Conservation (phyloP, 495 filamentous ascomycete species). For the Chlorociboria aeruginascens region DNA sequence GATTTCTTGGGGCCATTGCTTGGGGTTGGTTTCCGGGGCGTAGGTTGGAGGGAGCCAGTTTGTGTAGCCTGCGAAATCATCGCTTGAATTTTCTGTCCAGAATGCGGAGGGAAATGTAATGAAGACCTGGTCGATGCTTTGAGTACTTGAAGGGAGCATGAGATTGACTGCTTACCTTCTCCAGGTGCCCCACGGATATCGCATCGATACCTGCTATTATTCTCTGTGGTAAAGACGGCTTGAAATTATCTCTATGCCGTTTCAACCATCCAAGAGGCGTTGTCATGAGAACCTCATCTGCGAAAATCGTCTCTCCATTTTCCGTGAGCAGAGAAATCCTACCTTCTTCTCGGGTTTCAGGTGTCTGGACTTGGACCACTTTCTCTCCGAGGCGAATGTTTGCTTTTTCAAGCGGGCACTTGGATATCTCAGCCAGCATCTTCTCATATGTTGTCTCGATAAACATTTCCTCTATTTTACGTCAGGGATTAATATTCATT, state of each 20-base stretch:
- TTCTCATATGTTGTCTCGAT: conserved; percentile 71
- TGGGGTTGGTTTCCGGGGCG: conserved; percentile 45
- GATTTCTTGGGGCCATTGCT: conserved; percentile 62
- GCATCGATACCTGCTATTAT: conserved; percentile 60
- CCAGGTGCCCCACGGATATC: conserved; percentile 74
- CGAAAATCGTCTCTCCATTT: conserved; percentile 26
- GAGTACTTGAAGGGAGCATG: not conserved
- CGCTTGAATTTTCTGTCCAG: conserved; percentile 24
- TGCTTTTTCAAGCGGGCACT: conserved; percentile 46
- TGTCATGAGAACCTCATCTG: conserved; percentile 73
- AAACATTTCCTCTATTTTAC: conserved; percentile 64
- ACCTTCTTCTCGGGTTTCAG: conserved; percentile 18
- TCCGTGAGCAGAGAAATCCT: conserved; percentile 43
- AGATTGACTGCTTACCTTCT: conserved; percentile 45
- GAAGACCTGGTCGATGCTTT: conserved; percentile 42
- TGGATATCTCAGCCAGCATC: conserved; percentile 56
- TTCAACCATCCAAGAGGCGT: conserved; percentile 83
- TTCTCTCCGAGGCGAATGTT: conserved; percentile 49
- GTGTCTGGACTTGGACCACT: conserved; percentile 34
- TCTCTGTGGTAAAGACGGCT: conserved; percentile 50
- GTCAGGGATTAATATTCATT: conserved; percentile 2
- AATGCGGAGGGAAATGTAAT: conserved; percentile 66
- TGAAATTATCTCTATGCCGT: conserved; percentile 54
- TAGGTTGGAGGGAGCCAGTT: conserved; percentile 54
- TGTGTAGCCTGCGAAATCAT: conserved; percentile 40